phyloP scores from a whole-genome alignment of 768 basidiomycete species.

The Trametes coccinea region DNA sequence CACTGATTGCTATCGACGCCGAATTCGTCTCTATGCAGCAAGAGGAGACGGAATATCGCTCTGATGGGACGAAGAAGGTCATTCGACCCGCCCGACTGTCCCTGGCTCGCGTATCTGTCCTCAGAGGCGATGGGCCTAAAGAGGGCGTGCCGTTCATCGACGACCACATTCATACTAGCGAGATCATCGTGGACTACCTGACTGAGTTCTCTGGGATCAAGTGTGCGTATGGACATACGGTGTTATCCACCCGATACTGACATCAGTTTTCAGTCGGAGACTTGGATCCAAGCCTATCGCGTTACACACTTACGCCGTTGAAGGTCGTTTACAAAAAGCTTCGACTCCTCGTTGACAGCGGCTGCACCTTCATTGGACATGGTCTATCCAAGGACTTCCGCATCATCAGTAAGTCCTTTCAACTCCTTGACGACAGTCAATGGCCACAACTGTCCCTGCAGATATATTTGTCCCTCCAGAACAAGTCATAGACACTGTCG shows the following conservation, averaged over 20 bases:
- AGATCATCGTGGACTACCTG: conserved; percentile 92
- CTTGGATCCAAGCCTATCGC: conserved; percentile 80
- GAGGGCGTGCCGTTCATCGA: conserved; percentile 94
- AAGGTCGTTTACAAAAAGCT: conserved; percentile 99
- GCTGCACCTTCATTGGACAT: conserved; percentile 97
- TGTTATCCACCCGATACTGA: background rate
- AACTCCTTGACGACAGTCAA: background rate
- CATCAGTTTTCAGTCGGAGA: conserved; percentile 73
- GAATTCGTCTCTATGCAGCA: conserved; percentile 98
- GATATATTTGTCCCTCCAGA: conserved; percentile 95
- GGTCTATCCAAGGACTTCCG: conserved; percentile 97
- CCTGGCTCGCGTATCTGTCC: conserved; percentile 90
- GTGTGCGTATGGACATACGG: conserved; percentile 51
- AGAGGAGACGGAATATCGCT: conserved; percentile 95
- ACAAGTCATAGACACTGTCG: conserved; percentile 96
- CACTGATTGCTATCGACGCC: conserved; percentile 92
- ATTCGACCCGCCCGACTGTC: conserved; percentile 89
- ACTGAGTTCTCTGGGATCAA: conserved; percentile 97
- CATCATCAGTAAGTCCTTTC: conserved; percentile 80
- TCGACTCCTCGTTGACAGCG: conserved; percentile 86
- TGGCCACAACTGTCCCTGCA: conserved; percentile 32
- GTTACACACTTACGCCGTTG: conserved; percentile 88
- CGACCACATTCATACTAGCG: conserved; percentile 96
- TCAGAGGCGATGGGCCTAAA: conserved; percentile 80
- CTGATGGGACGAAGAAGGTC: conserved; percentile 92